phyloP scores from a whole-genome alignment of 163 green algal genomes.

The Volvox carteri region DNA sequence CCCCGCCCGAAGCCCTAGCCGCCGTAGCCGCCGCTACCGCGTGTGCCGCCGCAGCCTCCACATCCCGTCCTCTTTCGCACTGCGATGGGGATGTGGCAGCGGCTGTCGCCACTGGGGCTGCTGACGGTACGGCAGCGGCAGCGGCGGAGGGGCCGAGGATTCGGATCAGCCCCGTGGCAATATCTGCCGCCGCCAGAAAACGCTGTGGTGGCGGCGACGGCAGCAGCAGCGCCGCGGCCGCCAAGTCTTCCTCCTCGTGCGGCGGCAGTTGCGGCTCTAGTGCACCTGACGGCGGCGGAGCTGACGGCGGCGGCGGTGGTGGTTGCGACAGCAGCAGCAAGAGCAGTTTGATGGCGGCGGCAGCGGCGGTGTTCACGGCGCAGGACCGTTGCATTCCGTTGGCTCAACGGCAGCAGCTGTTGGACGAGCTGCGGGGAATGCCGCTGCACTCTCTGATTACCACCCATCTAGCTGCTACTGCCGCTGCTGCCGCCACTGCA shows the following conservation, averaged over 20 bases:
- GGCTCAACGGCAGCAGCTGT: conserved; percentile 61
- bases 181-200: too few relatives aligned
- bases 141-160: too few relatives aligned
- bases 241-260: neutral
- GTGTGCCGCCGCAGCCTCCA: neutral
- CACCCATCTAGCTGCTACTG: neutral
- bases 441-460: conserved; percentile 55
- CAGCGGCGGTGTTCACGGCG: conserved; percentile 20
- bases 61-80: neutral
- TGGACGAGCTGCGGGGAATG: conserved; percentile 67
- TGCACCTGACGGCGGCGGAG: neutral
- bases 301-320: neutral
- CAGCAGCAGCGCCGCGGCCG: too few relatives aligned
- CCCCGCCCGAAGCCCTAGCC: neutral
- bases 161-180: too few relatives aligned
- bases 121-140: too few relatives aligned
- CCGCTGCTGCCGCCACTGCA: neutral
- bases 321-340: conserved; percentile 3
- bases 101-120: too few relatives aligned
- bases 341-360: conserved; percentile 29
- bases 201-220: too few relatives aligned
- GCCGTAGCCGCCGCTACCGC: neutral
- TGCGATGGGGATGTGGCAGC: too few relatives aligned
- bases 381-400: conserved; percentile 65
- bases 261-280: conserved; percentile 5